Evolutionary conservation across 2,329 filamentous ascomycete species (phyloP), one percentile per base, ranked within the genome.

Genomic region (Penicillium brevicompactum): DNA sequence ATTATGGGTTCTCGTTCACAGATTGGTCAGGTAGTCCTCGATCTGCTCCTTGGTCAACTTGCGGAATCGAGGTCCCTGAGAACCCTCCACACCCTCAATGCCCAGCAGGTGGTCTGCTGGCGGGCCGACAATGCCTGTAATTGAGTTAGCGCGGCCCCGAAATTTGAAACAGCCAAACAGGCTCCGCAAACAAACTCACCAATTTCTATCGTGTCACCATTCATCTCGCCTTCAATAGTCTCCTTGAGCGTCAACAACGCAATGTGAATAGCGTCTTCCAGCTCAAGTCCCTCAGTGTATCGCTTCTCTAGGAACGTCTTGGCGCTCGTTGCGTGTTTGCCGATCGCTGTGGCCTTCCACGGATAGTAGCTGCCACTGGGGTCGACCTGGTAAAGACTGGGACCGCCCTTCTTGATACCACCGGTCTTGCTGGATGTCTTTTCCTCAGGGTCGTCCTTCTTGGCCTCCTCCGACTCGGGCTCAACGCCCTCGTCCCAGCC

Each of bases 281-380:
- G 82, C 83, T 99, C 94, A 71, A 99, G 79, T 40, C 92, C 92
- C 74, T 99, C 94, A 4, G 92, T 97, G 80, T 97, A 99, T 78
- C 94, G 84, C 87, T 99, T 99, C 84, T 99, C 94, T 74, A 99
- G 78, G 81, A 99, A 99, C 0, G 94, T 99, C 86, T 99, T 99
- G 53, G 94, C 94, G 70, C 92, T 96, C 40, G 94, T 96, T 50
- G 94, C 94, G 72, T 92, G 96, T 86, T 99, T 99, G 71, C 94
- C 94, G 71, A 99, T 99, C 49, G 94, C 94, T 46, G 94, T 99
- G 41, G 94, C 94, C 83, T 99, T 99, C 94, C 94, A 99, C 4
- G 94, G 94, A 76, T 97, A 99, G 76, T 99, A 99, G 75, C 91
- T 96, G 66, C 94, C 94, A 63, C 91, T 96, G n/a, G 94, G 94